Conservation (phyloP, 1,284 basidiomycete genomes). For the Gymnopus androsaceus region DNA sequence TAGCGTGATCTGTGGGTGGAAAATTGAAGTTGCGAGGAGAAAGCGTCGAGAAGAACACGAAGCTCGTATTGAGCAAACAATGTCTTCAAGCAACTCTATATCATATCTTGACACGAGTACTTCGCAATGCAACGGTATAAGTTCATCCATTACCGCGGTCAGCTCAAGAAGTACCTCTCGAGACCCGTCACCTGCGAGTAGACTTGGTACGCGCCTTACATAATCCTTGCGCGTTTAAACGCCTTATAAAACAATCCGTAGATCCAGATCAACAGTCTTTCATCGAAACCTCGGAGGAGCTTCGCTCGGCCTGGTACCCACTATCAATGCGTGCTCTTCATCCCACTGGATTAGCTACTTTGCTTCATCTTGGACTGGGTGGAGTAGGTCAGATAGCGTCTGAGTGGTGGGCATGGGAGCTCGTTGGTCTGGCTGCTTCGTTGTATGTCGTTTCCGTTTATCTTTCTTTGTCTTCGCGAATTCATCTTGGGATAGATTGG, state of each 20-base stretch:
- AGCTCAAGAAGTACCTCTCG: not conserved
- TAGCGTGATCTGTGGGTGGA: constrained; percentile 73
- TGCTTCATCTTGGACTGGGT: constrained; percentile 7
- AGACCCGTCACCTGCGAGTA: not conserved
- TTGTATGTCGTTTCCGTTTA: constrained; percentile 38
- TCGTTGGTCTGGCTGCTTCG: constrained; percentile 63
- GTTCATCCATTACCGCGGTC: not conserved
- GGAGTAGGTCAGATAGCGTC: constrained; percentile 14
- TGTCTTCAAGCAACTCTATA: not conserved
- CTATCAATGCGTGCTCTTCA: constrained; percentile 3
- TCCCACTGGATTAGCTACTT: constrained; percentile 7
- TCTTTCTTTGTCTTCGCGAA: not conserved
- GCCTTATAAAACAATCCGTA: no score
- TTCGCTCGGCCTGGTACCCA: constrained; percentile 4
- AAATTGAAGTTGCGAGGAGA: constrained; percentile 3
- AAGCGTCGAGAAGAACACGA: not conserved
- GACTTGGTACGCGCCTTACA: not conserved
- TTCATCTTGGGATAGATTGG: constrained; percentile 34
- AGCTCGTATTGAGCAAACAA: not conserved
- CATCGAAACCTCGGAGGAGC: not conserved
- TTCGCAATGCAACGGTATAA: no score
- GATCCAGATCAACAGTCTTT: not conserved
- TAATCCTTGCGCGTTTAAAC: not conserved
- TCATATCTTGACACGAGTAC: not conserved
- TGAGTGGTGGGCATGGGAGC: constrained; percentile 79